Evolutionary conservation across 306 rosid species (phyloP).

Genomic region (Vicia sativa): DNA sequence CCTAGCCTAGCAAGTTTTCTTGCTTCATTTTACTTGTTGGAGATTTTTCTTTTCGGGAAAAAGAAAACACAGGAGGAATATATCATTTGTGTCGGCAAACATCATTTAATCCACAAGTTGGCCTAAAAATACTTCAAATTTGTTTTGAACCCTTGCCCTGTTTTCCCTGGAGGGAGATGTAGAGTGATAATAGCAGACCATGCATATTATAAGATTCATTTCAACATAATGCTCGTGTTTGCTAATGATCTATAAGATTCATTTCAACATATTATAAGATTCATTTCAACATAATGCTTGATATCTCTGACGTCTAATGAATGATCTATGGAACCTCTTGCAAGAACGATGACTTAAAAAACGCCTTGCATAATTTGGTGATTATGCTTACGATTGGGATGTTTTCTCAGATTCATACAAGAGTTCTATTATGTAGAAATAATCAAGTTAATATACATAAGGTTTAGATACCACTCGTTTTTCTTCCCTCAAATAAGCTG

Average conservation of each 20-base stretch:
- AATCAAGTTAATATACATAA: neutral
- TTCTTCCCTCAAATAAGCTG: neutral
- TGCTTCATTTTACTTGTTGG: constrained; percentile 39
- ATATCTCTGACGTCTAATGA: neutral
- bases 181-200: constrained; percentile 48
- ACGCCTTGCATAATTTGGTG: constrained; percentile 18
- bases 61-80: constrained; percentile 40
- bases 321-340: neutral
- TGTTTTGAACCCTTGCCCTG: constrained; percentile 43
- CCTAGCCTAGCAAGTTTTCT: constrained; percentile 39
- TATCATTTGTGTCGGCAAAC: constrained; percentile 47
- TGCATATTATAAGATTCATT: constrained; percentile 49
- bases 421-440: neutral
- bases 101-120: constrained; percentile 38
- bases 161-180: constrained; percentile 49
- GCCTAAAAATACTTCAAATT: constrained; percentile 29
- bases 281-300: constrained; percentile 35
- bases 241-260: constrained; percentile 33
- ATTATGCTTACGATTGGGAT: neutral
- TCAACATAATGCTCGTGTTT: constrained; percentile 22
- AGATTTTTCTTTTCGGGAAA: constrained; percentile 32
- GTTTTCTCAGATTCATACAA: neutral
- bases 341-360: neutral
- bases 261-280: constrained; percentile 46
- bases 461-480: neutral